Evolutionary conservation across 805 yeast species (phyloP).

Genomic region (Scheffersomyces coipomensis): DNA sequence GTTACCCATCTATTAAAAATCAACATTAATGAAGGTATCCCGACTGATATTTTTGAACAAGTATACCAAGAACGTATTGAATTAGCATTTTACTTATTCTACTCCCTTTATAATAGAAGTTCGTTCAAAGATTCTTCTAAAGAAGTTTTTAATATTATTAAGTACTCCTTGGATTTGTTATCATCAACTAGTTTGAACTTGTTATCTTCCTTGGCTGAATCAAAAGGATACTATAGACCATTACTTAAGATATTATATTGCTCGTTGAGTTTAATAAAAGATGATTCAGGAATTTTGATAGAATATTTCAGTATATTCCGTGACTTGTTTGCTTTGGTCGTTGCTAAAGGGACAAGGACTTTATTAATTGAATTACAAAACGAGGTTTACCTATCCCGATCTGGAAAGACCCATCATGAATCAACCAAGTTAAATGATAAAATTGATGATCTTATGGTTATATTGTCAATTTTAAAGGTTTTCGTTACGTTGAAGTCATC

Average conservation of each 20-base stretch:
- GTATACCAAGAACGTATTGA: constrained; percentile 65
- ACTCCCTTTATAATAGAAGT: constrained; percentile 34
- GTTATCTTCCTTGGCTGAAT: constrained; percentile 36
- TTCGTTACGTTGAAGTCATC: constrained; percentile 52
- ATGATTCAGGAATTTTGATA: constrained; percentile 38
- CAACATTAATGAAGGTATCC: constrained; percentile 51
- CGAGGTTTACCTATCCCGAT: constrained; percentile 44
- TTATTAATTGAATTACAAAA: constrained; percentile 59
- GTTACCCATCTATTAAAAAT: constrained; percentile 52
- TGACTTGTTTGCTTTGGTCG: constrained; percentile 59
- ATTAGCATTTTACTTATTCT: constrained; percentile 54
- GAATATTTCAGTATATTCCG: constrained; percentile 51
- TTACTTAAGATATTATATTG: constrained; percentile 58
- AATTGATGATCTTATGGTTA: constrained; percentile 62
- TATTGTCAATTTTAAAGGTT: constrained; percentile 63
- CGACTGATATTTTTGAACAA: constrained; percentile 45
- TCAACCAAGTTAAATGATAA: constrained; percentile 42
- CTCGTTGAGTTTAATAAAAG: constrained; percentile 42
- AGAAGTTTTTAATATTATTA: constrained; percentile 40
- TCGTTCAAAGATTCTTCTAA: constrained; percentile 26
- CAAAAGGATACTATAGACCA: constrained; percentile 51
- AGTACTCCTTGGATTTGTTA: constrained; percentile 44
- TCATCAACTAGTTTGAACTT: constrained; percentile 51
- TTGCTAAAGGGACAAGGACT: constrained; percentile 64
- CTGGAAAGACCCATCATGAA: constrained; percentile 29